Conservation (phyloP, 2,329 filamentous ascomycete genomes). For the Dactylonectria macrodidyma region DNA sequence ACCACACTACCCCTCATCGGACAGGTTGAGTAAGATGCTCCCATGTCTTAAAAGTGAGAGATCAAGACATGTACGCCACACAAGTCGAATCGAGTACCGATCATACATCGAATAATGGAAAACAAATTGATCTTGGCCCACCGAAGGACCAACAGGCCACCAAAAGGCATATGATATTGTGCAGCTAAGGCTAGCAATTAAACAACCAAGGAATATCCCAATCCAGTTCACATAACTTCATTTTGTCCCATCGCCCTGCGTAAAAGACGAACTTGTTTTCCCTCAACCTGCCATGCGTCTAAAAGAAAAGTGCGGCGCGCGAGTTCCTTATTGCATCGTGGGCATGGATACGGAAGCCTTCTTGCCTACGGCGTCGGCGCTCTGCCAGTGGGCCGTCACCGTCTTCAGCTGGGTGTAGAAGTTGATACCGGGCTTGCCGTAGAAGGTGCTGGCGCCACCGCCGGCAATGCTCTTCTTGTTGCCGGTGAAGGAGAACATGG, state of each 20-base stretch:
- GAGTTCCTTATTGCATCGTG: conserved; percentile 55
- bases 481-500: conserved; percentile 81
- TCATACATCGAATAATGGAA: background rate
- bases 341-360: conserved; percentile 95
- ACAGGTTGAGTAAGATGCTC: background rate
- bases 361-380: conserved; percentile 85
- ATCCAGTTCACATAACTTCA: background rate
- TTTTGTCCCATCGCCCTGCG: conserved; percentile 5
- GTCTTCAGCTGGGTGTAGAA: conserved; percentile 99
- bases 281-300: background rate
- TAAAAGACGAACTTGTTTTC: background rate
- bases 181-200: conserved; percentile 18
- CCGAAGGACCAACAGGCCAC: background rate
- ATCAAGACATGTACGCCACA: background rate
- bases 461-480: conserved; percentile 94
- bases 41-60: background rate
- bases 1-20: background rate
- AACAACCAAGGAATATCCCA: conserved; percentile 4
- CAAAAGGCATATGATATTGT: background rate
- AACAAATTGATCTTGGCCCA: background rate
- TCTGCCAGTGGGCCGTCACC: conserved; percentile 92
- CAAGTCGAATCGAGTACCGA: background rate
- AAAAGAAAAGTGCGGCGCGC: background rate
- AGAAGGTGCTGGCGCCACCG: conserved; percentile 93
- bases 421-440: conserved; percentile 90